Percentiles rank a stretch among this genome's conserved stretches.
These are phyloP conservation scores for Ustilago nuda DNA, from an alignment of 1,284 basidiomycete genomes.

Conservation along the genomic window DNA sequence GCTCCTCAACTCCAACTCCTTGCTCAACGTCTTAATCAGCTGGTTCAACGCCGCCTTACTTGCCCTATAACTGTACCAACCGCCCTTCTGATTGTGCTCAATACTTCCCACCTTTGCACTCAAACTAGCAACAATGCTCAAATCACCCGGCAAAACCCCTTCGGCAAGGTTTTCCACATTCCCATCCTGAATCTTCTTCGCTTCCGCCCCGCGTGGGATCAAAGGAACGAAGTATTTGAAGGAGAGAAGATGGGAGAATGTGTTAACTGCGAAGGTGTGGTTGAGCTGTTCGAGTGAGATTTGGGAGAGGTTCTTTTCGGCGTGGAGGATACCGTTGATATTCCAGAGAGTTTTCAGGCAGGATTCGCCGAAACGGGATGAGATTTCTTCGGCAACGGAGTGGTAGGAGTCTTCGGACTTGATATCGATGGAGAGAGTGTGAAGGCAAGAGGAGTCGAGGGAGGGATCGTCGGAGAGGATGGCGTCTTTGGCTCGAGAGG, in stretches of 20 bases:
- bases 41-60: constrained; percentile 83
- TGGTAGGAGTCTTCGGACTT: constrained; percentile 69
- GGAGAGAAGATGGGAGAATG: constrained; percentile 71
- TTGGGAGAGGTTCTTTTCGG: constrained; percentile 75
- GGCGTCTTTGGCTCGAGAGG: constrained; percentile 60
- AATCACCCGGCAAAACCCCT: constrained; percentile 66
- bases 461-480: constrained; percentile 58
- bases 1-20: constrained; percentile 75
- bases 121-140: constrained; percentile 71
- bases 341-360: constrained; percentile 71
- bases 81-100: constrained; percentile 75
- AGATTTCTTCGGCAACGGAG: constrained; percentile 68
- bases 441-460: constrained; percentile 65
- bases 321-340: constrained; percentile 72
- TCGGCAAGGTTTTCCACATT: constrained; percentile 52
- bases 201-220: constrained; percentile 67
- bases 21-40: constrained; percentile 77
- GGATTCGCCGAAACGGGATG: constrained; percentile 69
- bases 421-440: constrained; percentile 70
- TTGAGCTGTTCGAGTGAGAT: constrained; percentile 72
- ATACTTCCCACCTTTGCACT: constrained; percentile 77
- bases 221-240: constrained; percentile 73
- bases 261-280: constrained; percentile 71
- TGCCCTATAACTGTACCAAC: constrained; percentile 80
- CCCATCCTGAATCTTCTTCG: constrained; percentile 44